These are phyloP conservation scores for Penicillium paxilli DNA, from an alignment of 495 filamentous ascomycete genomes.

Conservation along the genomic window DNA sequence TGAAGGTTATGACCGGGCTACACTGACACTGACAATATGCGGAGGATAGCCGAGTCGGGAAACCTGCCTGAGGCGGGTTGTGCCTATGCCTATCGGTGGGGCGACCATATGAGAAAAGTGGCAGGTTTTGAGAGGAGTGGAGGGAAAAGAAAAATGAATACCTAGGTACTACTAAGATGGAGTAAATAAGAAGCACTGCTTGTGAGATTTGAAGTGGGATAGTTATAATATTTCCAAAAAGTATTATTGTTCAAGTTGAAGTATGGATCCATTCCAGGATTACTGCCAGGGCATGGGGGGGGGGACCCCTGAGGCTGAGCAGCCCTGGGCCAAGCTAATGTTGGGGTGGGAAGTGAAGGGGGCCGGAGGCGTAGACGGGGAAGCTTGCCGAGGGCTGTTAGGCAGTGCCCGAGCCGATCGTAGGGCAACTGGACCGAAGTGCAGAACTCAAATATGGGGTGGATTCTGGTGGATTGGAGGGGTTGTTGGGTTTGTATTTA, in stretches of 20 bases:
- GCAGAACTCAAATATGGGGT: conserved; percentile 8
- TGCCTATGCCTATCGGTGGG: conserved; percentile 12
- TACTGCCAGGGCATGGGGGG: too few species aligned
- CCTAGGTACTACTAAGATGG: too few species aligned
- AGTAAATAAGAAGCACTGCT: too few species aligned
- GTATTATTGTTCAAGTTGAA: too few species aligned
- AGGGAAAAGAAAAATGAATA: not conserved
- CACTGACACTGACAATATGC: too few species aligned
- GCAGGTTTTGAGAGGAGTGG: not conserved
- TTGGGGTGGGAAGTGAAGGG: not conserved
- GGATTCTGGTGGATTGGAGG: not conserved
- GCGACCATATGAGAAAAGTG: not conserved
- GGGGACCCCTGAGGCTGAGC: not conserved
- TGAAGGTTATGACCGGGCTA: too few species aligned
- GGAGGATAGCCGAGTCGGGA: conserved; percentile 13
- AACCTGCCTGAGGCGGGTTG: conserved; percentile 10
- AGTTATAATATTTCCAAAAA: too few species aligned
- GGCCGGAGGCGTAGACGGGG: not conserved
- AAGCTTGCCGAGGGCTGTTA: conserved; percentile 7
- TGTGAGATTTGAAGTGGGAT: too few species aligned
- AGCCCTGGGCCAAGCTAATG: not conserved
- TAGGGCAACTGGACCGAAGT: conserved; percentile 20
- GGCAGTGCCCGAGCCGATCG: conserved; percentile 8
- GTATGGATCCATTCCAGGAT: too few species aligned
- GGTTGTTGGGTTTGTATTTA: too few species aligned